phyloP scores from a whole-genome alignment of 1,284 basidiomycete genomes.

The Porogramme epimiltina region DNA sequence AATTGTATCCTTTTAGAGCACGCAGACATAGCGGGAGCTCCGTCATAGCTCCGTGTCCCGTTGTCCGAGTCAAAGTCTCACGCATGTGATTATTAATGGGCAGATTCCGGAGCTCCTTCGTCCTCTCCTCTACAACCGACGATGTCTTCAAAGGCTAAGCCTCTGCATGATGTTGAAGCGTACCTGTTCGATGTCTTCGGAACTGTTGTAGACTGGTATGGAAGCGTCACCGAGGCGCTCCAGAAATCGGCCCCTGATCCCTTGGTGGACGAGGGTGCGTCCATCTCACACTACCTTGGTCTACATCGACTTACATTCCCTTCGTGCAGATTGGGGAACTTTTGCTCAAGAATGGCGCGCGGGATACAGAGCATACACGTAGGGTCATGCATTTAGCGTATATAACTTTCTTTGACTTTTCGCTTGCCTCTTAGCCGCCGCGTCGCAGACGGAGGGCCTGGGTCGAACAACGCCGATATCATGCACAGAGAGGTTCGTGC shows the following conservation, averaged over 20 bases:
- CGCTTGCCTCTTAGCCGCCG: constrained; percentile 22
- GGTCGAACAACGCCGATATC: constrained; percentile 53
- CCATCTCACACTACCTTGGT: neutral
- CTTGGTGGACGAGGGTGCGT: constrained; percentile 25
- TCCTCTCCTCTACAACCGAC: neutral
- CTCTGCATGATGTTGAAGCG: constrained; percentile 44
- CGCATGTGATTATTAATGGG: too few species aligned
- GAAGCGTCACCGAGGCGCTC: constrained; percentile 47
- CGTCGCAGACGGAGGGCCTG: constrained; percentile 47
- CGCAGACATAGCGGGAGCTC: too few species aligned
- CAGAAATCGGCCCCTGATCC: constrained; percentile 22
- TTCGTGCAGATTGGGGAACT: constrained; percentile 41
- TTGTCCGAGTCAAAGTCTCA: too few species aligned
- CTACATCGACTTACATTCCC: neutral
- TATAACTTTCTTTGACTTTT: neutral
- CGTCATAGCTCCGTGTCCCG: too few species aligned
- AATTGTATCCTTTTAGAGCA: neutral
- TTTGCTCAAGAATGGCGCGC: constrained; percentile 61
- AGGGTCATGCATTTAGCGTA: constrained; percentile 17
- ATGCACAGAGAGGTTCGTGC: constrained; percentile 55
- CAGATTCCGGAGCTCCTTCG: too few species aligned
- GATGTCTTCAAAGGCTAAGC: neutral
- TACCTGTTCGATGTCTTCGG: constrained; percentile 68
- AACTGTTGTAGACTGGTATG: constrained; percentile 64
- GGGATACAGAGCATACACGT: constrained; percentile 53